These are phyloP conservation scores for Melocanna baccifera DNA, from an alignment of 176 grass and related monocot species.

Conservation along the genomic window DNA sequence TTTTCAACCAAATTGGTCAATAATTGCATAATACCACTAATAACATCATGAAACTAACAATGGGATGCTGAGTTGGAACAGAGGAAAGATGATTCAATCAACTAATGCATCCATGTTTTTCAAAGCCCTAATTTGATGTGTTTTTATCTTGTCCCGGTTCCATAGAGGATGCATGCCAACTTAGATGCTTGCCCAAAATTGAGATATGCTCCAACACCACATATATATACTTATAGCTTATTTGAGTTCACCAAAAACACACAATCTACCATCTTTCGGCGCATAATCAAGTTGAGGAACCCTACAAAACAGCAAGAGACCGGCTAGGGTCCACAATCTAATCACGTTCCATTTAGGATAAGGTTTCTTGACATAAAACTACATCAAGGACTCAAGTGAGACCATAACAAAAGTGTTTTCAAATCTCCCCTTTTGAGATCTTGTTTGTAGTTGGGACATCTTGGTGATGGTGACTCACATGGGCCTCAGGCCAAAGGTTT, in stretches of 20 bases:
- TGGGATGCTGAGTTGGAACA: neutral
- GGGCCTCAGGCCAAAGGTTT: constrained; percentile 35
- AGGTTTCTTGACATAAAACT: constrained; percentile 60
- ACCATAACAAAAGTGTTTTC: constrained; percentile 63
- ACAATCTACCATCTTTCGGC: constrained; percentile 56
- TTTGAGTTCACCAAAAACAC: constrained; percentile 40
- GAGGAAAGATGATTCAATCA: neutral
- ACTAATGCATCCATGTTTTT: neutral
- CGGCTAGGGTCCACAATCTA: constrained; percentile 35
- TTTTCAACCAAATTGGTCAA: neutral
- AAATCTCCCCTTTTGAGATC: constrained; percentile 70
- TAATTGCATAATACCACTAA: neutral
- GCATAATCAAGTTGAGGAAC: constrained; percentile 47
- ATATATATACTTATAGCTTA: constrained; percentile 34
- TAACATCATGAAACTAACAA: neutral
- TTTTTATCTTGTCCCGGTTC: constrained; percentile 23
- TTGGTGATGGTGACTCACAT: constrained; percentile 66
- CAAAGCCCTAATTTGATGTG: neutral
- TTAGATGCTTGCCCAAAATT: constrained; percentile 46
- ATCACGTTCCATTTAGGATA: constrained; percentile 63
- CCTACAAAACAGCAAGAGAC: constrained; percentile 29
- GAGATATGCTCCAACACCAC: constrained; percentile 34
- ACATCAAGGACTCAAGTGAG: constrained; percentile 50
- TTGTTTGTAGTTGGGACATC: constrained; percentile 78
- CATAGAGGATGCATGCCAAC: constrained; percentile 46